These are phyloP conservation scores for Thuidium tamariscinum DNA, from an alignment of 225 moss, liverwort and hornwort genomes.

Conservation along the genomic window DNA sequence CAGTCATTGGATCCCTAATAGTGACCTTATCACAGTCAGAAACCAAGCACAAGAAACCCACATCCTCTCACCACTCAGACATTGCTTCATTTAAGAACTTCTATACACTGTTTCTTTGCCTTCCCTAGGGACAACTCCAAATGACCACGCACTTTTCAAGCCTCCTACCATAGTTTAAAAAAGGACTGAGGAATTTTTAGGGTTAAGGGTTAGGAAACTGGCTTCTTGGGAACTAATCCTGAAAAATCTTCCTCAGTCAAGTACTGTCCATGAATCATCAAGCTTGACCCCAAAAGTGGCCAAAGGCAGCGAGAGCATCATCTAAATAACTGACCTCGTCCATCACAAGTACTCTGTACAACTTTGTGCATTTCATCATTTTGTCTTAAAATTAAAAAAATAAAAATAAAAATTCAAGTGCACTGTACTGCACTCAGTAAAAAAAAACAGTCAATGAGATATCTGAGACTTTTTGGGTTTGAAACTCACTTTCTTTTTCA, in stretches of 20 bases:
- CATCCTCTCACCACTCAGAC: too few species aligned
- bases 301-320: not conserved
- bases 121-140: too few species aligned
- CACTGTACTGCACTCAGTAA: not conserved
- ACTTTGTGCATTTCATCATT: not conserved
- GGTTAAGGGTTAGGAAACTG: too few species aligned
- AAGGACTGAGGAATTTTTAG: too few species aligned
- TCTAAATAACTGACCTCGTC: not conserved
- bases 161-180: too few species aligned
- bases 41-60: too few species aligned
- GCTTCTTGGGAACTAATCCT: too few species aligned
- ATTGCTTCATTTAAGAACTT: too few species aligned
- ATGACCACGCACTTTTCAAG: too few species aligned
- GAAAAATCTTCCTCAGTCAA: not conserved
- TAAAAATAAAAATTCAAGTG: not conserved
- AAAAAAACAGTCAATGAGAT: not conserved
- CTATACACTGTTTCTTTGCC: too few species aligned
- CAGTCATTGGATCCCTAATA: too few species aligned
- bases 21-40: too few species aligned
- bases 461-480: not conserved
- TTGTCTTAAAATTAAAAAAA: not conserved
- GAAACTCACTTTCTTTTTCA: not conserved
- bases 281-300: not conserved
- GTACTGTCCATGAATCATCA: not conserved
- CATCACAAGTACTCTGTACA: not conserved